A percentile compares a stretch with the other conserved stretches of the same genome.
Evolutionary conservation across 2,329 filamentous ascomycete species (phyloP).

Genomic region (Scedosporium dehoogii): DNA sequence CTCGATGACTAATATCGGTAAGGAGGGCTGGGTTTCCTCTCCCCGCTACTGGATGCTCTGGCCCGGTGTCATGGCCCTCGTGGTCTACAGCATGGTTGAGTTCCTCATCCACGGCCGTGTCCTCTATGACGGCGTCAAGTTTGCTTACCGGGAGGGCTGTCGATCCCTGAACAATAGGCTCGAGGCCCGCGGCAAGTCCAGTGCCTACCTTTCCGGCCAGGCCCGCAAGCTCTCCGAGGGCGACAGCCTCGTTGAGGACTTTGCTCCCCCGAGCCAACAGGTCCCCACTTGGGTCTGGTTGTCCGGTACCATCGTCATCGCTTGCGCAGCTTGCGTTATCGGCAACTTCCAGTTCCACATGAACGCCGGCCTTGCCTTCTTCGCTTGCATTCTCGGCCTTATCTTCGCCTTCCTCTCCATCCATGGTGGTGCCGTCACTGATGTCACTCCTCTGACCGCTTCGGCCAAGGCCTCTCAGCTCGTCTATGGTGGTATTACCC

Average conservation of each 20-base stretch:
- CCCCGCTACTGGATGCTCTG: slow-evolving; percentile 33
- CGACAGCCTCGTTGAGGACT: slow-evolving; percentile 25
- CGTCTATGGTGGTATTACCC: slow-evolving; percentile 55
- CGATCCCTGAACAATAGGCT: slow-evolving; percentile 20
- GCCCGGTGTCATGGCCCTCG: slow-evolving; percentile 33
- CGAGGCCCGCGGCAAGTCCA: slow-evolving; percentile 20
- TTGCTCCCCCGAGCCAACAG: slow-evolving; percentile 30
- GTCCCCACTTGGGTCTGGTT: slow-evolving; percentile 46
- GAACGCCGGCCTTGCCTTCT: slow-evolving; percentile 44
- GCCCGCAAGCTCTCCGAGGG: slow-evolving; percentile 23
- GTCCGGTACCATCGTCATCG: slow-evolving; percentile 32
- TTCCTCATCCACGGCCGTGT: slow-evolving; percentile 29
- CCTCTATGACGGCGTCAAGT: slow-evolving; percentile 24
- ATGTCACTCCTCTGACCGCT: slow-evolving; percentile 53
- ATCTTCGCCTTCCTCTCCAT: slow-evolving; percentile 47
- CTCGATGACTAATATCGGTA: slow-evolving; percentile 18
- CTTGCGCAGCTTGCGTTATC: slow-evolving; percentile 43
- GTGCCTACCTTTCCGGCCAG: slow-evolving; percentile 23
- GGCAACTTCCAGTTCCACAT: slow-evolving; percentile 42
- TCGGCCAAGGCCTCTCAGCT: slow-evolving; percentile 61
- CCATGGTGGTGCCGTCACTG: slow-evolving; percentile 42
- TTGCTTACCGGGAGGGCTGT: slow-evolving; percentile 20
- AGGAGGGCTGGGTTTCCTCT: slow-evolving; percentile 21
- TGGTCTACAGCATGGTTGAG: slow-evolving; percentile 29
- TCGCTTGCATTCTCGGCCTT: slow-evolving; percentile 45